A percentile compares a stretch with the other conserved stretches of the same genome.
Conservation (phyloP, 352 stramenopile genomes). For the Phytophthora palmivora region DNA sequence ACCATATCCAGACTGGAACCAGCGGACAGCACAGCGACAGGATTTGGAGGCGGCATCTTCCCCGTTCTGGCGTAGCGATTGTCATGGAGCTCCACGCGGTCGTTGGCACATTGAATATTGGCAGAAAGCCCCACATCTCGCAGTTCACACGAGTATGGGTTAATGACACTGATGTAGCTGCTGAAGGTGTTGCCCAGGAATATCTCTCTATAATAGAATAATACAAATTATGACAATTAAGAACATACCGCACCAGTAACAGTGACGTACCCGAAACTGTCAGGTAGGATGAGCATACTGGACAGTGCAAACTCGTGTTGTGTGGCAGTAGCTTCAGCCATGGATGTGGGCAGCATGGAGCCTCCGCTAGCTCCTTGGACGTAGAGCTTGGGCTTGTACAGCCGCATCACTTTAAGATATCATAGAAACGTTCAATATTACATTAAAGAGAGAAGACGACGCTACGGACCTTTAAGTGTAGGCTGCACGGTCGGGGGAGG, state of each 20-base stretch:
- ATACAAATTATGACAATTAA: conserved; percentile 8
- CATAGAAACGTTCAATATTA: not conserved
- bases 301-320: conserved; percentile 89
- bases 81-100: conserved; percentile 81
- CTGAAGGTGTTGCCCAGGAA: conserved; percentile 93
- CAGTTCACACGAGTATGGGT: conserved; percentile 85
- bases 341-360: conserved; percentile 69
- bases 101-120: conserved; percentile 89
- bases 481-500: conserved; percentile 54
- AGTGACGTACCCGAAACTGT: conserved; percentile 85
- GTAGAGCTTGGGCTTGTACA: conserved; percentile 91
- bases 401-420: conserved; percentile 78
- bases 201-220: conserved; percentile 73
- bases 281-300: conserved; percentile 89
- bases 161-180: conserved; percentile 94
- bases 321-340: conserved; percentile 47
- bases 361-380: conserved; percentile 58
- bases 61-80: conserved; percentile 76
- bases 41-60: conserved; percentile 78
- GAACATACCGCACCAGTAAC: not conserved
- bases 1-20: conserved; percentile 92
- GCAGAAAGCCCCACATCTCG: conserved; percentile 79
- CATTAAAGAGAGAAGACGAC: not conserved
- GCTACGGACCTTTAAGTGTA: conserved; percentile 74
- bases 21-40: conserved; percentile 64